A percentile compares a stretch with the other conserved stretches of the same genome.
These are phyloP conservation scores for Leptomonas seymouri DNA, from an alignment of 208 protist genomes.

Conservation along the genomic window DNA sequence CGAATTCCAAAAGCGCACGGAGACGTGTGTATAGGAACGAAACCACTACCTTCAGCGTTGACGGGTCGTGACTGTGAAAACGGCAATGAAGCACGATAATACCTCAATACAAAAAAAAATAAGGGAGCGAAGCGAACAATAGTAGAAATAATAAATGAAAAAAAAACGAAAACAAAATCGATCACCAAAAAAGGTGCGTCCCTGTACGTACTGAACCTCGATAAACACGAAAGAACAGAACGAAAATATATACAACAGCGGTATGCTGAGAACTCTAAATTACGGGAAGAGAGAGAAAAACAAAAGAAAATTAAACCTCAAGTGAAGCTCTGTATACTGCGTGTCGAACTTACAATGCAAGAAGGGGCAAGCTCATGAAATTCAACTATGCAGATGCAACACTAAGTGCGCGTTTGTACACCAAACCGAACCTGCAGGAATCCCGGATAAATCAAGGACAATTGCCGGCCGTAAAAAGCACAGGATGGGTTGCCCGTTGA, in stretches of 20 bases:
- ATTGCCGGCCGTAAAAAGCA: too few relatives aligned
- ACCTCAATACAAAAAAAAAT: background rate
- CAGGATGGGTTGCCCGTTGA: too few relatives aligned
- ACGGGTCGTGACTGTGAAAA: conserved; percentile 8
- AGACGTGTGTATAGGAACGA: too few relatives aligned
- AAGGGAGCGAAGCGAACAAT: conserved; percentile 13
- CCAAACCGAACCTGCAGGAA: too few relatives aligned
- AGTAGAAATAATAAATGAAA: background rate
- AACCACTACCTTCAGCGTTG: too few relatives aligned
- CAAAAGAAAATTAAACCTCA: background rate
- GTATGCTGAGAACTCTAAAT: background rate
- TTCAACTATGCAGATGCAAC: too few relatives aligned
- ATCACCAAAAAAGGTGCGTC: background rate
- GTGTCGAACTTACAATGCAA: too few relatives aligned
- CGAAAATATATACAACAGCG: conserved; percentile 1
- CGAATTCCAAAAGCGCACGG: too few relatives aligned
- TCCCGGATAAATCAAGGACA: too few relatives aligned
- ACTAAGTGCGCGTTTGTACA: too few relatives aligned
- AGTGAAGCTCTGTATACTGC: too few relatives aligned
- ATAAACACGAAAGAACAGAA: background rate
- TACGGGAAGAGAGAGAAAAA: conserved; percentile 11
- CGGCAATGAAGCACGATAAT: background rate
- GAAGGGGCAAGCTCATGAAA: too few relatives aligned
- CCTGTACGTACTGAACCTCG: conserved; percentile 1
- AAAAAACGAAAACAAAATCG: background rate